A percentile compares a stretch with the other conserved stretches of the same genome.
Evolutionary conservation across 345 rosid genomes (phyloP).

Genomic region (Moricandia moricandioides): DNA sequence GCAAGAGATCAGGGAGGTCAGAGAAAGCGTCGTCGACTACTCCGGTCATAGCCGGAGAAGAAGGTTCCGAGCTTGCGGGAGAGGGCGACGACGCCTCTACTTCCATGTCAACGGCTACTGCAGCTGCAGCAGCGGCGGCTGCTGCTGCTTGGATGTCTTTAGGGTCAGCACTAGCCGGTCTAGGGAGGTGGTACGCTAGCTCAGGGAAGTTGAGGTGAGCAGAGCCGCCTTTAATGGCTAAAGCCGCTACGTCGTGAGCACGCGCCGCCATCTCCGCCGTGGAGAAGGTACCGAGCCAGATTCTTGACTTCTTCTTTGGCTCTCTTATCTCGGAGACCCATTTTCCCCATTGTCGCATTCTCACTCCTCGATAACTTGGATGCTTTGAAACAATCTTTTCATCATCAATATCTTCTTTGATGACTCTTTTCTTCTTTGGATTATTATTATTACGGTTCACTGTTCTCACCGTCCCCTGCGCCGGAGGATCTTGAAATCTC

Average conservation of each 20-base stretch:
- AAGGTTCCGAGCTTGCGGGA: slow-evolving; percentile 16
- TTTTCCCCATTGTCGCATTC: slow-evolving; percentile 95
- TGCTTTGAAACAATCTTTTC: slow-evolving; percentile 43
- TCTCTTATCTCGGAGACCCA: slow-evolving; percentile 98
- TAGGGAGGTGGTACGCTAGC: slow-evolving; percentile 70
- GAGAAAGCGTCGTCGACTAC: slow-evolving; percentile 56
- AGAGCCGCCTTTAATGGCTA: slow-evolving; percentile 73
- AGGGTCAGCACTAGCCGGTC: slow-evolving; percentile 66
- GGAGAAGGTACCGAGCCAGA: slow-evolving; percentile 94
- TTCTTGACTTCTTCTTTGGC: slow-evolving; percentile 87
- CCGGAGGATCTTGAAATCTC: neutral
- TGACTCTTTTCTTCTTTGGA: slow-evolving; percentile 20
- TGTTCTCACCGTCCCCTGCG: neutral
- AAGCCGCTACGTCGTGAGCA: slow-evolving; percentile 94
- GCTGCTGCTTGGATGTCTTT: slow-evolving; percentile 95
- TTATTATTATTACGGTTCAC: neutral
- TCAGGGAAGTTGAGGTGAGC: slow-evolving; percentile 95
- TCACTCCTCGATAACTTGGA: slow-evolving; percentile 74
- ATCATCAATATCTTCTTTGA: slow-evolving; percentile 11
- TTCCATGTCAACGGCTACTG: slow-evolving; percentile 1
- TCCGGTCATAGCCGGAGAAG: slow-evolving; percentile 25
- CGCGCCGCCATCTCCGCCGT: slow-evolving; percentile 98
- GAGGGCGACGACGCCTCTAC: slow-evolving; percentile 23
- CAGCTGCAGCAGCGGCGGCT: slow-evolving; percentile 53
- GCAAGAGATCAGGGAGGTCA: slow-evolving; percentile 67